Percentiles rank a stretch among this genome's conserved stretches.
These are phyloP conservation scores for Rutidosis leptorrhynchoides DNA, from an alignment of 129 eudicot species.

Conservation along the genomic window DNA sequence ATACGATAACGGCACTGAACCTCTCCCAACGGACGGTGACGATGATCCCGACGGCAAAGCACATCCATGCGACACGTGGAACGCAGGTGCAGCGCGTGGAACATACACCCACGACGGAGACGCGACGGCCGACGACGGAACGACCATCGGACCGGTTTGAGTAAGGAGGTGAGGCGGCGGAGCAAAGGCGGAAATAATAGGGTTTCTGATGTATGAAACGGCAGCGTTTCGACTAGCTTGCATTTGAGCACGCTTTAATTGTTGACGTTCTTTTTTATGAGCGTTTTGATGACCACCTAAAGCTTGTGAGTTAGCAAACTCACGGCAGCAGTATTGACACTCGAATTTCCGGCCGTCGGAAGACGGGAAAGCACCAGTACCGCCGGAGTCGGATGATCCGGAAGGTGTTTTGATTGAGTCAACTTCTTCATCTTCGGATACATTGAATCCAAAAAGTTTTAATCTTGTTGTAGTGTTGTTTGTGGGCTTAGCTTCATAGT, in stretches of 20 bases:
- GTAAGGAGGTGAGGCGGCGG: constrained; percentile 80
- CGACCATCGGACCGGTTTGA: constrained; percentile 44
- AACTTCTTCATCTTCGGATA: constrained; percentile 52
- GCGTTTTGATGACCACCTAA: constrained; percentile 98
- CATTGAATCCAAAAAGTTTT: constrained; percentile 85
- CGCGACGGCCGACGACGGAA: constrained; percentile 38
- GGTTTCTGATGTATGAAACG: constrained; percentile 77
- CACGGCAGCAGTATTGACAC: constrained; percentile 95
- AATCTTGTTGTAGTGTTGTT: constrained; percentile 42
- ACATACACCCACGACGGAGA: constrained; percentile 64
- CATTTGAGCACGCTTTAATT: constrained; percentile 83
- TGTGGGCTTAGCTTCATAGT: constrained; percentile 42
- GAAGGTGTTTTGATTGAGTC: constrained; percentile 53
- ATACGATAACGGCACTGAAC: constrained; percentile 48
- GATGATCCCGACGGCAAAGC: constrained; percentile 39
- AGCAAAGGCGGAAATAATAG: constrained; percentile 80
- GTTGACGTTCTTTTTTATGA: constrained; percentile 91
- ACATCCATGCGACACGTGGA: constrained; percentile 77
- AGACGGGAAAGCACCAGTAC: constrained; percentile 34
- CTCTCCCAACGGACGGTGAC: constrained; percentile 39
- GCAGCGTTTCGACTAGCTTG: constrained; percentile 91
- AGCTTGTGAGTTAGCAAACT: constrained; percentile 95
- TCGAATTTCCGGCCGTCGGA: constrained; percentile 75
- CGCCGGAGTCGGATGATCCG: constrained; percentile 49
- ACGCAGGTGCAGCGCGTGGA: constrained; percentile 71